Base-by-base conservation (phyloP, 345 rosid species). In the Salix caprea region DNA sequence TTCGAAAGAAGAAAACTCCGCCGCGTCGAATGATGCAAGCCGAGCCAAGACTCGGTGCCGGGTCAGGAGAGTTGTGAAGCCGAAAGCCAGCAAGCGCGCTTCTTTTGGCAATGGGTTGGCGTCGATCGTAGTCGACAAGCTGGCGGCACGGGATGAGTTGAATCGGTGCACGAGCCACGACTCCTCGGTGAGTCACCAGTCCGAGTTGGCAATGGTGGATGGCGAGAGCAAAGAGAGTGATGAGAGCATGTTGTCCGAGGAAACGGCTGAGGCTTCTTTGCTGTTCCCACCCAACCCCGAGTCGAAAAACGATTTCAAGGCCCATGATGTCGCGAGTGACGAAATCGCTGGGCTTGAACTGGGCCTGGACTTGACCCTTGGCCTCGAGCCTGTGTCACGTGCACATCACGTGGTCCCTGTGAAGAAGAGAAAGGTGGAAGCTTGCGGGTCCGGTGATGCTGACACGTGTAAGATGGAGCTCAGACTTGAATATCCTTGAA, bases 111-210 rank as follows among this genome's bases (percentile, higher is more conserved):
- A n/a, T 74, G 75, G 65, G 44, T 26, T 28, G n/a, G 74, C 44
- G 11, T 23, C 36, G 28, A 36, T 15, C 11, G 75, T 26, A 23
- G 69, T 19, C 39, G 73, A 21, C 44, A 46, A 14, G 69, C 30
- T n/a, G n/a, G n/a, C 56, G 23, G 70, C n/a, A 3, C 5, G 71
- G 4, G 86, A 81, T 6, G 88, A 83, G 74, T 56, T 77, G 82
- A 84, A 84, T 79, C 85, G 91, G 78, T 86, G 90, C 67, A 86
- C 89, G 74, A 95, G 99, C 62, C 99, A 90, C 74, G 97, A 90
- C 23, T 96, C 97, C 4, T 88, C 97, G 6, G 85, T 96, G 89
- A 93, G 99, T 83, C 97, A 93, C 78, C 91, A 90, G 82, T 91
- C 97, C 26, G 96, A 90, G 78, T 77, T 85, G 85, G 93, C 87